Evolutionary conservation across 441 rosid species (phyloP), one percentile per base, ranked within the genome.

Genomic region (Cnidoscolus chayamansa): DNA sequence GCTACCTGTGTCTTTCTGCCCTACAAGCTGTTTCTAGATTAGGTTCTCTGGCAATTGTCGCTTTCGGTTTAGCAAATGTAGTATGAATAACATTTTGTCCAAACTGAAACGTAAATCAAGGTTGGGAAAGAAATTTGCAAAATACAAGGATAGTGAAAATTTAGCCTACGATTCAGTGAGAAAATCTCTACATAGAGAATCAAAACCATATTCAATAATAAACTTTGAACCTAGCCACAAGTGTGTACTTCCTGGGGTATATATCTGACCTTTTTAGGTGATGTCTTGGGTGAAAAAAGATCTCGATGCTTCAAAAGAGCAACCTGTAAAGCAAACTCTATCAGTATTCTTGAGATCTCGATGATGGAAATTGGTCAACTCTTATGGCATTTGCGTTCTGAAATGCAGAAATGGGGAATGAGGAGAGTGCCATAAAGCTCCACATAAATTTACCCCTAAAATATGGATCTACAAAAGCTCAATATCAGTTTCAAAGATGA

Each of bases 21-120:
- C 98, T 88, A 54, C 49, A 79, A 32, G 97, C 87, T 63, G 98
- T 92, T 82, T 84, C 86, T 57, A 94, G 82, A 72, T 83, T 83
- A 32, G 94, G 94, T 81, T 87, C 94, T 71, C 74, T 87, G 10
- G 98, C 97, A 74, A 89, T 71, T 35, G 97, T 92, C 77, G 81
- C 81, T 81, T 84, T 94, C n/a, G 80, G 72, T 77, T 79, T 86
- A 32, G 74, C n/a, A 61, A 51, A 71, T 70, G 64, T 70, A 1
- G 75, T 53, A 62, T 78, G 78, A 70, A 80, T 70, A 37, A 68
- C 83, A 79, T 49, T 68, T 40, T 32, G n/a, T 56, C 77, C 81
- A 71, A 63, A 89, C 97, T 91, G 84, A 47, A 69, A 80, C 66
- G 35, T 17, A 74, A 57, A 65, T 65, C 20, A 76, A 43, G 63